Conservation (phyloP, 1,139 yeast species). For the Entelexis paramagnoliae region DNA sequence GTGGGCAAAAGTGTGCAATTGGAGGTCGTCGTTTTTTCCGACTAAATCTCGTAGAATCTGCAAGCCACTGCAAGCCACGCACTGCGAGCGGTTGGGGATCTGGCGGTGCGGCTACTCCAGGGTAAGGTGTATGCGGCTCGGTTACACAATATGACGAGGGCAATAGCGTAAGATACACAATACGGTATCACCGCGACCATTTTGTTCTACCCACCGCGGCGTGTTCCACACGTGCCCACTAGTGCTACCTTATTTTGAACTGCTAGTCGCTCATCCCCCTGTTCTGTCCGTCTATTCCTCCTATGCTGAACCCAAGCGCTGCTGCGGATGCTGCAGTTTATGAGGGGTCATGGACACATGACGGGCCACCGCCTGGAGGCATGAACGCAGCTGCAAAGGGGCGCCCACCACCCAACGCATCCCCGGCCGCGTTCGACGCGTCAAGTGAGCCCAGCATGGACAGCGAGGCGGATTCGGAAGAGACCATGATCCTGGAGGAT, state of each 20-base stretch:
- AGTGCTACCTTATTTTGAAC: background rate
- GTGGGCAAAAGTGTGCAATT: too few species aligned
- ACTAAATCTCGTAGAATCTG: too few species aligned
- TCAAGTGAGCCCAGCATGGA: background rate
- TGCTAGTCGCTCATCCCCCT: background rate
- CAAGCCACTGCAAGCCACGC: too few species aligned
- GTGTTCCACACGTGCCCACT: background rate
- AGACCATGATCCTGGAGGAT: constrained; percentile 17
- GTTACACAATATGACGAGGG: background rate
- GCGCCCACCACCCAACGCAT: background rate
- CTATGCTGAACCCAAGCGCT: background rate
- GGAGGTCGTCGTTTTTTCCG: too few species aligned
- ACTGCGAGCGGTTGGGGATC: too few species aligned
- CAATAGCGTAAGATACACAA: background rate
- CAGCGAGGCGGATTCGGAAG: constrained; percentile 8
- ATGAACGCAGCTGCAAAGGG: background rate
- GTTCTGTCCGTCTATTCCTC: background rate
- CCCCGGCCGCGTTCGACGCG: background rate
- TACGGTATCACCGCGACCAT: background rate
- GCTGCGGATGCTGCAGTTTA: background rate
- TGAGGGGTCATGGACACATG: background rate
- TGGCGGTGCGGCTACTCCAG: background rate
- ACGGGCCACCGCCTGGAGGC: background rate
- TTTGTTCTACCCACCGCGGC: background rate
- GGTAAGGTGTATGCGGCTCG: background rate